Evolutionary conservation across 2,329 filamentous ascomycete genomes (phyloP), one percentile per base, ranked within the genome.

Genomic region (Cytospora schulzeri): DNA sequence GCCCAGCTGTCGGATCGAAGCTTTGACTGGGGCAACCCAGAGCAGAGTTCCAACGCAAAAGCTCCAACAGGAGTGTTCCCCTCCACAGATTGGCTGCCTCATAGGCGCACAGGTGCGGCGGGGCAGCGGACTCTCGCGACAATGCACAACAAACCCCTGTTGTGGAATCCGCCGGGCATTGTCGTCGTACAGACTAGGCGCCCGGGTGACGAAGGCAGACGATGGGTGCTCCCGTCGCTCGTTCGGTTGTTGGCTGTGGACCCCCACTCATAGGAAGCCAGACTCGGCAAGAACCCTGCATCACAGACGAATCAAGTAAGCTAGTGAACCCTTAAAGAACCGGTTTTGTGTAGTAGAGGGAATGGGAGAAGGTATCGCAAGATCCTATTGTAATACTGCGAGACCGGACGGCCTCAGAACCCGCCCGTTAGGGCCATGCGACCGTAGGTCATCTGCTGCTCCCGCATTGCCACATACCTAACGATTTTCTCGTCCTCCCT

Each of bases 401-500:
- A 41, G 53, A 57, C 62, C 41, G 58, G 62, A 41, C 31, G 41
- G 28, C 62, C 57, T 55, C 63, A 68, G 54, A 55, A 62, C 60
- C 57, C 62, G 45, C 61, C 60, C 60, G 64, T 62, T 41, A 61
- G 60, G 52, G 52, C 58, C 60, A 66, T 58, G 60, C 60, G 63
- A 45, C 60, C 62, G 33, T 51, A 62, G 57, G 59, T 70, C 64
- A 75, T 64, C 67, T 69, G 64, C 64, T 70, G 70, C 63, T 71
- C 66, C 67, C 68, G 70, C 65, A 72, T 69, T 69, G 71, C 60
- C 69, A 83, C 86, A 73, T 88, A 96, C 93, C 95, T 96, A 75
- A 97, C 94, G 83, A 99, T 98, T 85, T 98, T 98, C 81, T 99
- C 95, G 75, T 99, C 95, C 81, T 99, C 95, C 72, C 95, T 87